phyloP scores from a whole-genome alignment of 2,329 filamentous ascomycete genomes.

The Colletotrichum viniferum region DNA sequence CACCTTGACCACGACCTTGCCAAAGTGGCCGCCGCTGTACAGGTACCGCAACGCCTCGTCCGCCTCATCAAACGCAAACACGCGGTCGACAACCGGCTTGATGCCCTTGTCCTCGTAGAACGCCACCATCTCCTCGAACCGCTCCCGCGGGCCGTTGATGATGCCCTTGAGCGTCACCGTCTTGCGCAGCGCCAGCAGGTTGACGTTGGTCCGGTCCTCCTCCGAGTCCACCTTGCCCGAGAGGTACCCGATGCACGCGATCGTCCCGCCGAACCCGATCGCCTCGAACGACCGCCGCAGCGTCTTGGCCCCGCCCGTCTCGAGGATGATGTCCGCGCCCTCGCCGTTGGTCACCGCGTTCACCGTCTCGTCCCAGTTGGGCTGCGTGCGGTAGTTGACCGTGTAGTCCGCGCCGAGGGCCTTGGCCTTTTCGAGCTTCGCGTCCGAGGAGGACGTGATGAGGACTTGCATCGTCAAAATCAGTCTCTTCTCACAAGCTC shows the following conservation, averaged over 20 bases:
- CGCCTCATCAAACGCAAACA: constrained; percentile 51
- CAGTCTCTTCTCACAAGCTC: constrained; percentile 41
- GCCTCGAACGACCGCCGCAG: constrained; percentile 56
- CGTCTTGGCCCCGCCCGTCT: constrained; percentile 57
- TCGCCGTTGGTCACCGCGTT: constrained; percentile 45
- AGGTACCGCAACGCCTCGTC: constrained; percentile 57
- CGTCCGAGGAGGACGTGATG: constrained; percentile 59
- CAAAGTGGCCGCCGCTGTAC: constrained; percentile 58
- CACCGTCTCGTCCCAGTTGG: constrained; percentile 55
- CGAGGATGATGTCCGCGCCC: constrained; percentile 60
- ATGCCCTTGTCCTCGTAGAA: constrained; percentile 50
- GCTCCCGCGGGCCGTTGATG: constrained; percentile 61
- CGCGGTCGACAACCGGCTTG: constrained; percentile 50
- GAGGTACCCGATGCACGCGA: constrained; percentile 56
- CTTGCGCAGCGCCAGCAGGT: constrained; percentile 54
- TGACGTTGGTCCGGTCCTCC: constrained; percentile 62
- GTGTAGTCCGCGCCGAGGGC: constrained; percentile 54
- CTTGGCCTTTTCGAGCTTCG: constrained; percentile 51
- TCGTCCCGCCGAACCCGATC: constrained; percentile 58
- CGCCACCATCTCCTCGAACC: constrained; percentile 57
- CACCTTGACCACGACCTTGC: constrained; percentile 58
- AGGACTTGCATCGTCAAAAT: constrained; percentile 46
- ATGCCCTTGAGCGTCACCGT: constrained; percentile 59
- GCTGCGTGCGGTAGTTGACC: constrained; percentile 59
- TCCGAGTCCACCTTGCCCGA: constrained; percentile 58